Evolutionary conservation across 2,329 filamentous ascomycete genomes (phyloP).

Genomic region (Penicillium sp.): DNA sequence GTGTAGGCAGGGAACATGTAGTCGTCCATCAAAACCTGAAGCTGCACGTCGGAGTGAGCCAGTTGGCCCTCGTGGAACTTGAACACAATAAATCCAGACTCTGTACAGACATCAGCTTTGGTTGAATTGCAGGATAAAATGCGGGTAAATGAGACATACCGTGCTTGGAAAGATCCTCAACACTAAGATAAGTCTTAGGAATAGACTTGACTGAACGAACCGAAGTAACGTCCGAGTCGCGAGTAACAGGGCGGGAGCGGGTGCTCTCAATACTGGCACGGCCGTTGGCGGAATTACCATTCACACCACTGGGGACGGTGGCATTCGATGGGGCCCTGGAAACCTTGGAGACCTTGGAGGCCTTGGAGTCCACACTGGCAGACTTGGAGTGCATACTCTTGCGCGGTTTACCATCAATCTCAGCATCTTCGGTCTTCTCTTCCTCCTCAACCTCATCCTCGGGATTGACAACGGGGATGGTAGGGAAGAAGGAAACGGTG

Average conservation of each 20-base stretch:
- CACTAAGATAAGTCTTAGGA: slow-evolving; percentile 71
- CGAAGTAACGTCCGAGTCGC: slow-evolving; percentile 45
- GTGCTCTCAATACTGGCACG: slow-evolving; percentile 31
- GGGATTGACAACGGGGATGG: slow-evolving; percentile 78
- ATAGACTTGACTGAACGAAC: slow-evolving; percentile 48
- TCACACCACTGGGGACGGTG: slow-evolving; percentile 28
- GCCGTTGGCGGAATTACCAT: slow-evolving; percentile 36
- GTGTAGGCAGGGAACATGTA: slow-evolving; percentile 86
- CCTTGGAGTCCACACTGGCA: slow-evolving; percentile 27
- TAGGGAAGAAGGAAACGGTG: slow-evolving; percentile 84
- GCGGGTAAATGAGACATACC: slow-evolving; percentile 43
- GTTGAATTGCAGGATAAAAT: not conserved
- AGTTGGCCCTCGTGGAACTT: slow-evolving; percentile 87
- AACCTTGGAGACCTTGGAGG: slow-evolving; percentile 14
- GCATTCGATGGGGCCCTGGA: slow-evolving; percentile 17
- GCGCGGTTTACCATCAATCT: slow-evolving; percentile 12
- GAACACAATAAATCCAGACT: slow-evolving; percentile 91
- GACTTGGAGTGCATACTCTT: slow-evolving; percentile 31
- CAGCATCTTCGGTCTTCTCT: slow-evolving; percentile 38
- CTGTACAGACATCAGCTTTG: slow-evolving; percentile 46
- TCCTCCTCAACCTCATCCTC: slow-evolving; percentile 58
- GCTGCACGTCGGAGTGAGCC: slow-evolving; percentile 65
- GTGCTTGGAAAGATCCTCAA: slow-evolving; percentile 75
- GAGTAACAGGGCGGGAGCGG: slow-evolving; percentile 35
- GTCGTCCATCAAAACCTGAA: slow-evolving; percentile 91